Evolutionary conservation across 495 filamentous ascomycete species (phyloP), one percentile per base, ranked within the genome.

Genomic region (Aspergillus avenaceus): DNA sequence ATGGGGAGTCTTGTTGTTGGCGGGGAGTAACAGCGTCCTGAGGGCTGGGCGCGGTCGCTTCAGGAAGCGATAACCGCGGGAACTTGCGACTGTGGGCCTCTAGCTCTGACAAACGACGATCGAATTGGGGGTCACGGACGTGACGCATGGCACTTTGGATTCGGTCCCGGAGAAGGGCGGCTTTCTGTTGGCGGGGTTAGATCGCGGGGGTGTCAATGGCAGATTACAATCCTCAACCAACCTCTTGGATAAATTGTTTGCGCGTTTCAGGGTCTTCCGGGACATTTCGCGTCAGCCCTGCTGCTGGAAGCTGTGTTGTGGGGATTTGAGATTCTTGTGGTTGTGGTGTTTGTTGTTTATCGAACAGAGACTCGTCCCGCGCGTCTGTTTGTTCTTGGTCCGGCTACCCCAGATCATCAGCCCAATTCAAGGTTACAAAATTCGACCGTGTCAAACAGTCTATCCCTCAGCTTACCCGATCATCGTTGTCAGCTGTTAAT

Each of bases 111-210:
- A 75, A 45, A n/a, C 69, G 61, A 9, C 72, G 72, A 49, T 75
- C 72, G 42, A 75, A 67, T 49, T 72, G 66, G 45, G 72, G 63
- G 44, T 69, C 63, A 42, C 56, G 55, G 12, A 70, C 65, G 40
- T 69, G 67, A 45, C 66, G 70, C 72, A 74, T 75, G 34, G 72
- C 72, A 36, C 56, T 68, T 62, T 73, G 72, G 28, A 75, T 59
- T 50, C 66, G 63, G 49, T 51, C 70, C 25, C 67, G 70, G 49
- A 73, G 69, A n/a, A 73, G 64, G 29, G 37, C 58, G 37, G 72
- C 72, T 74, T 73, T 74, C 72, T 75, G 21, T 42, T 14, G 13
- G 2, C 16, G n/a, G 25, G 47, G 40, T 43, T 56, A 45, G 41
- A 25, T 26, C 28, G 13, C 16, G 25, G n/a, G 21, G 21, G 40